Conservation (phyloP, 2,329 filamentous ascomycete species). For the Venturia carpophila region DNA sequence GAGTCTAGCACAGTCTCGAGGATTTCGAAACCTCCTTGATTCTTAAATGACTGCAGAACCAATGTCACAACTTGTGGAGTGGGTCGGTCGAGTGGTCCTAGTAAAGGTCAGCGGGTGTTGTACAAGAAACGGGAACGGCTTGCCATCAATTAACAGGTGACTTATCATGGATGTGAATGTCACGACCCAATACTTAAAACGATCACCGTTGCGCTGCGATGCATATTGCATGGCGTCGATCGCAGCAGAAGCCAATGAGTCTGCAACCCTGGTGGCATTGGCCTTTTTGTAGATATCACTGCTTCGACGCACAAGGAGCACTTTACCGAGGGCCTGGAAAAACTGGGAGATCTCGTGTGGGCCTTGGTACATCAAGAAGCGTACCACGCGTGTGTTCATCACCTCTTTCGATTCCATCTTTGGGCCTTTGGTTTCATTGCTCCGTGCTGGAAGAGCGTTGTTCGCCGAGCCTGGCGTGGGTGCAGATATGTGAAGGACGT, state of each 20-base stretch:
- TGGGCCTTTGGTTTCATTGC: constrained; percentile 21
- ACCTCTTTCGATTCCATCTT: constrained; percentile 37
- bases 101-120: constrained; percentile 17
- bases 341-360: constrained; percentile 75
- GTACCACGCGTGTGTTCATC: constrained; percentile 71
- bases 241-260: constrained; percentile 64
- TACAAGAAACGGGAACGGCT: constrained; percentile 24
- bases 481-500: constrained; percentile 28
- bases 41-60: constrained; percentile 80
- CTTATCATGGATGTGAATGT: constrained; percentile 64
- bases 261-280: constrained; percentile 53
- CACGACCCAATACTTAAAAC: constrained; percentile 71
- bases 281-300: constrained; percentile 54
- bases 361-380: constrained; percentile 68
- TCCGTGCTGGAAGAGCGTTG: constrained; percentile 20
- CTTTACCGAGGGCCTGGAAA: constrained; percentile 77
- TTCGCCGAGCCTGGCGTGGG: constrained; percentile 1
- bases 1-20: constrained; percentile 59
- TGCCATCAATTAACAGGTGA: constrained; percentile 68
- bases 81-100: constrained; percentile 24
- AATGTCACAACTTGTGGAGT: constrained; percentile 49
- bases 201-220: constrained; percentile 38
- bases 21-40: constrained; percentile 64
- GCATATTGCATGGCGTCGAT: constrained; percentile 56
- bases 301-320: constrained; percentile 66